Percentiles rank a stretch among this genome's conserved stretches.
phyloP scores from a whole-genome alignment of 2,329 filamentous ascomycete species.

The Beauveria sp. region DNA sequence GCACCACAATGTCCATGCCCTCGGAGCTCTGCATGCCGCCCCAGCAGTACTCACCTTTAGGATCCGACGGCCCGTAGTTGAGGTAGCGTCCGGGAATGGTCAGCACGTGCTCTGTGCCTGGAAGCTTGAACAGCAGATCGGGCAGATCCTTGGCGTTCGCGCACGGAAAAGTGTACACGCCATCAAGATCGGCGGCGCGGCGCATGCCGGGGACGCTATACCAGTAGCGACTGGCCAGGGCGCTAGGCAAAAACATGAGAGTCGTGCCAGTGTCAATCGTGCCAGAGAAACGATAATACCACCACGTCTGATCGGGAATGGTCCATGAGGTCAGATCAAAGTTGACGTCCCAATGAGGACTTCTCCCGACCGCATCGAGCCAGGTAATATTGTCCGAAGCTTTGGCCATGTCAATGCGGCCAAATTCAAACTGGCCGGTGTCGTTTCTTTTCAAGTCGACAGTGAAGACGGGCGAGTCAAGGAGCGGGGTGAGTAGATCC shows the following conservation, averaged over 20 bases:
- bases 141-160: slow-evolving; percentile 44
- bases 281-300: slow-evolving; percentile 38
- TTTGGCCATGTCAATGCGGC: slow-evolving; percentile 34
- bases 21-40: slow-evolving; percentile 63
- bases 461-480: slow-evolving; percentile 38
- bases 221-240: slow-evolving; percentile 55
- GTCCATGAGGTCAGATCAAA: slow-evolving; percentile 41
- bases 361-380: slow-evolving; percentile 24
- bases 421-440: slow-evolving; percentile 44
- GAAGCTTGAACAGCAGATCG: slow-evolving; percentile 47
- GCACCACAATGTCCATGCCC: slow-evolving; percentile 49
- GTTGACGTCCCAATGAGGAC: slow-evolving; percentile 32
- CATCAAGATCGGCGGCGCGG: slow-evolving; percentile 34
- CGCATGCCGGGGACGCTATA: slow-evolving; percentile 42
- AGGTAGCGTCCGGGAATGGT: slow-evolving; percentile 48
- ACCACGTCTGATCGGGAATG: slow-evolving; percentile 42
- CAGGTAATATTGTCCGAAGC: slow-evolving; percentile 36
- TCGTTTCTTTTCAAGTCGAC: slow-evolving; percentile 41
- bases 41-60: slow-evolving; percentile 53
- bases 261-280: slow-evolving; percentile 65
- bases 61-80: slow-evolving; percentile 43
- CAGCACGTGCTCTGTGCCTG: slow-evolving; percentile 38
- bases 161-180: slow-evolving; percentile 53
- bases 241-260: slow-evolving; percentile 51
- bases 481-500: slow-evolving; percentile 32